These are phyloP conservation scores for Paralagenidium karlingii DNA, from an alignment of 352 stramenopile species.

Conservation along the genomic window DNA sequence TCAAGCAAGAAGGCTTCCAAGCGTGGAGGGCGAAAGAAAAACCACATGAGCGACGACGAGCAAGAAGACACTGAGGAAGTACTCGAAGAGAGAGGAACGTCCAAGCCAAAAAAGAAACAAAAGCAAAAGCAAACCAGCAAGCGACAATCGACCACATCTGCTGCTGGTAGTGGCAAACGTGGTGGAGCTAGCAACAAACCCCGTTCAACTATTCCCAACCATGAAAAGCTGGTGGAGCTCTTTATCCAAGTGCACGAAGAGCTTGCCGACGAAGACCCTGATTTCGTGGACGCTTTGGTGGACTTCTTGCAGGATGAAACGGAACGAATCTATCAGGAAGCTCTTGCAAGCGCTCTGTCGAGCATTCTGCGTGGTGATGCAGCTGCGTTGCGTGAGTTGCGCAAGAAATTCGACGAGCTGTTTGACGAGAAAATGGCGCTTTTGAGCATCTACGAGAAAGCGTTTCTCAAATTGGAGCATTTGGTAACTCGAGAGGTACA, in stretches of 20 bases:
- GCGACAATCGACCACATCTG: too few species aligned
- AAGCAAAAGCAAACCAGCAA: too few species aligned
- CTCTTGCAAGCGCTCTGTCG: conserved; percentile 35
- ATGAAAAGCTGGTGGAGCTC: conserved; percentile 26
- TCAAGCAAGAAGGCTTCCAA: conserved; percentile 19
- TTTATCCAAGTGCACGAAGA: too few species aligned
- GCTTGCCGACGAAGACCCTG: conserved; percentile 43
- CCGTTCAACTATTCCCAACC: conserved; percentile 31
- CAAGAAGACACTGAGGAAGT: conserved; percentile 1
- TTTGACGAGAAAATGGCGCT: conserved; percentile 49
- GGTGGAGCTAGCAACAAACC: conserved; percentile 17
- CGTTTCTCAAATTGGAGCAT: conserved; percentile 50
- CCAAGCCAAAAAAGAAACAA: conserved; percentile 23
- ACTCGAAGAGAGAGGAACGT: conserved; percentile 7
- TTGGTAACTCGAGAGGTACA: too few species aligned
- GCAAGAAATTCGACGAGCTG: conserved; percentile 58
- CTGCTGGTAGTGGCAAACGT: conserved; percentile 16
- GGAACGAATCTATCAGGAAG: conserved; percentile 29
- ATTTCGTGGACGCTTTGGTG: conserved; percentile 42
- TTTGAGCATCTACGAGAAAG: conserved; percentile 47
- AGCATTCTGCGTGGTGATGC: conserved; percentile 62
- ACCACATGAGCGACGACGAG: too few species aligned
- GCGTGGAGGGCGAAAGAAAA: too few species aligned
- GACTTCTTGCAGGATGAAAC: conserved; percentile 28
- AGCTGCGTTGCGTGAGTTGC: conserved; percentile 47